These are phyloP conservation scores for Aspergillus neoniger DNA, from an alignment of 2,329 filamentous ascomycete genomes.

Conservation along the genomic window DNA sequence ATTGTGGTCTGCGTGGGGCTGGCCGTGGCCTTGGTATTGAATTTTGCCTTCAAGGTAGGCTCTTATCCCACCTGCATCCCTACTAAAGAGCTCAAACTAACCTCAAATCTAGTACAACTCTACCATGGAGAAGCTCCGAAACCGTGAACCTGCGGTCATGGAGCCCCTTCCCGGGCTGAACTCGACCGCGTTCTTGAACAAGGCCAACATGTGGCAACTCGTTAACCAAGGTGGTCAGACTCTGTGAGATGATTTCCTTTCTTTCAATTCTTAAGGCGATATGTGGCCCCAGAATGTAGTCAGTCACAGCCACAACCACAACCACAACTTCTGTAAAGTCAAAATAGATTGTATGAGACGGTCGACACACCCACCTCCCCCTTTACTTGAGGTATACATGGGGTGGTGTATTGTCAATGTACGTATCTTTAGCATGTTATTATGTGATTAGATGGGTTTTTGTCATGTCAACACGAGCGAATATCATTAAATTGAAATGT, in stretches of 20 bases:
- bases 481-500: background rate
- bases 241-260: conserved; percentile 9
- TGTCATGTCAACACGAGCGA: background rate
- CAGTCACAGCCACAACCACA: too few relatives aligned
- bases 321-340: background rate
- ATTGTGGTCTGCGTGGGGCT: conserved; percentile 79
- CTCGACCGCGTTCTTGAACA: conserved; percentile 5
- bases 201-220: conserved; percentile 14
- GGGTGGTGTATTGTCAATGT: background rate
- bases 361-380: background rate
- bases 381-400: background rate
- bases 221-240: conserved; percentile 28
- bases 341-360: background rate
- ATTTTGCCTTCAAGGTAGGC: conserved; percentile 76
- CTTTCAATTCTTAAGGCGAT: background rate
- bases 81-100: conserved; percentile 14
- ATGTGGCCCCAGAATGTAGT: background rate
- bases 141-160: conserved; percentile 16
- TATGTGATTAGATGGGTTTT: background rate
- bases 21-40: conserved; percentile 75
- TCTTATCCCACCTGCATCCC: background rate
- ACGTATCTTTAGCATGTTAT: conserved; percentile 2
- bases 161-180: background rate
- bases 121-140: conserved; percentile 26
- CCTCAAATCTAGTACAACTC: conserved; percentile 30